Base-by-base conservation (phyloP, 2,329 filamentous ascomycete genomes). In the Chalaropsis ovoidea region DNA sequence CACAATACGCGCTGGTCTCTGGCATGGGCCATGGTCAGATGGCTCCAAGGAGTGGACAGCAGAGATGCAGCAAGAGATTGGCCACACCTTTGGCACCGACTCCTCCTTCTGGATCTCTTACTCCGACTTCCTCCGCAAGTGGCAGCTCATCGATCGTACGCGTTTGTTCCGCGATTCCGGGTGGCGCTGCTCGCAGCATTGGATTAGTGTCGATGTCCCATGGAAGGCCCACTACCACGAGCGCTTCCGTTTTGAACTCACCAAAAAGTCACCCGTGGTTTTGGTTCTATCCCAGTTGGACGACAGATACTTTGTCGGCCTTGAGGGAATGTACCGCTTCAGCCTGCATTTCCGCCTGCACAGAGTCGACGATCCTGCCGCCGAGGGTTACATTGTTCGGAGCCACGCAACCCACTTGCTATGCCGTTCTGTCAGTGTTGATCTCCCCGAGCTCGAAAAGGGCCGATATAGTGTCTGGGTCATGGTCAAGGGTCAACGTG, bases 101-200 rank as follows among this genome's bases (percentile, higher is more conserved):
- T 83, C 82, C 0, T 81, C 83, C 13, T 86, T 86, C 70, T 86
- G 83, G 83, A 85, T 86, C 67, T 78, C 81, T 1, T 86, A 84
- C 70, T 77, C 82, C 62, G 84, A 86, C 69, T 76, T 87, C 63
- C 78, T 86, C 13, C 79, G 80, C 68, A 86, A 86, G 70, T 86
- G 82, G 70, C 80, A 81, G 61, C 79, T 80, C 69, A 81, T 86
- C 64, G 83, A 86, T 70, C 78, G 83, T 15, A 86, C 84, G 0
- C 78, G 84, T 0, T 79, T 87, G 19, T 86, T 86, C 72, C 76
- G 80, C 31, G 80, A 83, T 22, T 72, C 76, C 1, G 78, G 82
- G 67, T 87, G 84, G 84, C 77, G 79, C 54, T 78, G 81, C 62
- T 80, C 79, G 17, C 80, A 82, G 64, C 79, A 80, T 67, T 86